Evolutionary conservation across 169 alveolate species (phyloP), one percentile per base, ranked within the genome.

Genomic region (Plasmodium vinckei): DNA sequence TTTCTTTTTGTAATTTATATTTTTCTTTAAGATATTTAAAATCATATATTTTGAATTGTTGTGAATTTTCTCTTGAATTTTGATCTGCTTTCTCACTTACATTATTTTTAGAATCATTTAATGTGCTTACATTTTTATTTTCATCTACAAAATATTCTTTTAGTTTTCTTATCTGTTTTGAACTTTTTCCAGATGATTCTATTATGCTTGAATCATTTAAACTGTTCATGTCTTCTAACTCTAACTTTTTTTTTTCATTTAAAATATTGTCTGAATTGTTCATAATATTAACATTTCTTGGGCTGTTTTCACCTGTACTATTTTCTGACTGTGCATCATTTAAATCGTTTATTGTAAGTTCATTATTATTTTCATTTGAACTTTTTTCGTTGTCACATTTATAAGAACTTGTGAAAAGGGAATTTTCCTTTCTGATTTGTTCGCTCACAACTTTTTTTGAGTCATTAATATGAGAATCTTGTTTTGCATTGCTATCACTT

Each of bases 1-100:
- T 79, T 51, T 54, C 56, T 72, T 54, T 67, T 33, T 79, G 70
- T 42, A 53, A 67, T 79, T 79, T 79, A 42, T 79, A 79, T 79
- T 67, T 64, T 47, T 60, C 79, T 47, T 57, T 68, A 15, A 53
- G 17, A 39, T 51, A 39, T 61, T 79, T 67, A 42, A 67, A 79
- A 64, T 53, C 84, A 59, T 49, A 59, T 17, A 19, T 12, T 69
- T 64, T 27, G 47, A 19, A 1, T 4, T 23, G 17, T 63, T 77
- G 49, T 23, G 46, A 7, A 15, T 56, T 54, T 56, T 69, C 73
- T 13, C n/a, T 23, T 27, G 7, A 10, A 12, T 2, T 65, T 65
- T 0, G 13, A 25, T 46, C 42, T 19, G 19, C 2, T 27, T 44
- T 39, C 9, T 39, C 68, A 42, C 56, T 59, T 44, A 27, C 33